Base-by-base conservation (phyloP, 2,329 filamentous ascomycete genomes). In the Exophiala lecanii-corni region DNA sequence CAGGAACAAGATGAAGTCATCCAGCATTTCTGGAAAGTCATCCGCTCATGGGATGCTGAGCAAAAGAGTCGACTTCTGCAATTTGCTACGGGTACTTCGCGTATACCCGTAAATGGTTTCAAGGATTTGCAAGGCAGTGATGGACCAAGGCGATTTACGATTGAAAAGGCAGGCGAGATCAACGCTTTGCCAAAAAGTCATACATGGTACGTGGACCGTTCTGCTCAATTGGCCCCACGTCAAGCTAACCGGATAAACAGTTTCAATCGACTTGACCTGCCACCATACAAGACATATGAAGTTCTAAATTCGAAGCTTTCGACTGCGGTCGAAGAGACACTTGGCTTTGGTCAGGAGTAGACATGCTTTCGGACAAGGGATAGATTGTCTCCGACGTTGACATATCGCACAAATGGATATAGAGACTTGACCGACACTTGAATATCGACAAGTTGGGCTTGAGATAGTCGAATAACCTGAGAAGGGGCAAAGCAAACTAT, bases 41-140 rank as follows among this genome's bases (percentile, higher is more conserved):
- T 98, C 54, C 83, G 91, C 55, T 87, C 81, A 49, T 98, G 92
- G 92, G 92, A 98, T 63, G 89, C 92, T 19, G 92, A 98, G 67
- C 92, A 98, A 68, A 98, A 98, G 73, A 95, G 88, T 41, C 84
- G 92, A 60, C 75, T 98, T 50, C 70, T 98, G 58, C 92, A 98
- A 66, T 98, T 98, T 64, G 92, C 92, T 1, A 98, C 92, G 6
- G 92, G 92, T 65, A 98, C 92, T 10, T 95, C 89, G 37, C 84
- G 92, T 71, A 98, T 98, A 55, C 92, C 92, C 1, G 92, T 98
- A 69, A 98, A 98, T 65, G 92, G 92, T 5, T 98, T 98, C 78
- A 98, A 98, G 71, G 92, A 98, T 74, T 73, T 98, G 39, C 92
- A 98, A 67, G 92, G 92, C 30, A 95, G 89, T 56, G 92, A 98